Conservation (phyloP, 2,329 filamentous ascomycete genomes). For the Botrytis hyacinthi region DNA sequence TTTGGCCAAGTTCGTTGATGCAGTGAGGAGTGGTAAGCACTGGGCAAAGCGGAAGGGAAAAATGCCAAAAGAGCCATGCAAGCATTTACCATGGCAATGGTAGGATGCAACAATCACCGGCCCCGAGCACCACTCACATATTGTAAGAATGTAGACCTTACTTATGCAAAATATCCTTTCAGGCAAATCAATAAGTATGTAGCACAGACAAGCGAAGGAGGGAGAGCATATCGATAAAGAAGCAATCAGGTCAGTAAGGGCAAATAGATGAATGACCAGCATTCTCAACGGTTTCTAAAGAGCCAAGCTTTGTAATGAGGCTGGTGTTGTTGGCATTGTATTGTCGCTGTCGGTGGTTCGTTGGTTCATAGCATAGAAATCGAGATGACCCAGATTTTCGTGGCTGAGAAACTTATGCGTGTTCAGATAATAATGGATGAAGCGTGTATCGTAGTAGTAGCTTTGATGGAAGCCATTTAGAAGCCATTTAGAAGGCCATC, state of each 20-base stretch:
- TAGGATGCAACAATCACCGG: conserved; percentile 13
- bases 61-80: not conserved
- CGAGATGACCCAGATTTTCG: not conserved
- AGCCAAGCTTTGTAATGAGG: not conserved
- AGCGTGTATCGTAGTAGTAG: not conserved
- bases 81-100: conserved; percentile 21
- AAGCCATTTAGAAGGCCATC: conserved; percentile 5
- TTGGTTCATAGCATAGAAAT: not conserved
- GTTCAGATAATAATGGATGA: not conserved
- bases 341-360: not conserved
- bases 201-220: conserved; percentile 4
- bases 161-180: not conserved
- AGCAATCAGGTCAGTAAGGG: not conserved
- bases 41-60: not conserved
- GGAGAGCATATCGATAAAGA: not conserved
- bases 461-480: conserved; percentile 13
- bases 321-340: not conserved
- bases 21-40: not conserved
- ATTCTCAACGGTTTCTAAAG: not conserved
- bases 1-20: not conserved
- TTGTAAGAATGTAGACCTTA: not conserved
- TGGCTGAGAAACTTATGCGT: conserved; percentile 4
- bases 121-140: conserved; percentile 12
- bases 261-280: conserved; percentile 2
- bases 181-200: not conserved